A percentile compares a stretch with the other conserved stretches of the same genome.
Conservation (phyloP, 768 basidiomycete species). For the Hortiboletus flavorubellus region DNA sequence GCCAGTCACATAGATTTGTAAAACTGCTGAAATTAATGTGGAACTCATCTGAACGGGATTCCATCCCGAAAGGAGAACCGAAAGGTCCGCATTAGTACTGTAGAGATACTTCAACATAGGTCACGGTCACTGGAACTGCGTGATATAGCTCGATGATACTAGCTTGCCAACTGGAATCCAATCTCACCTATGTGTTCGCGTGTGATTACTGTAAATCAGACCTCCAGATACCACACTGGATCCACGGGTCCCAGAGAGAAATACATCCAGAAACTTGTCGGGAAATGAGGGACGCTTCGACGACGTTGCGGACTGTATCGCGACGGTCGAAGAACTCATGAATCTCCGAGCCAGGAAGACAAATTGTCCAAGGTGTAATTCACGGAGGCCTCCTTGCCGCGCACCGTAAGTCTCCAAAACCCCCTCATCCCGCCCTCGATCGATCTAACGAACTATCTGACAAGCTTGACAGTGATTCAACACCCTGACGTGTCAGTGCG, state of each 20-base stretch:
- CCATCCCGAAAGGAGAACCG: no score
- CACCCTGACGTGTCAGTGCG: slow-evolving; percentile 57
- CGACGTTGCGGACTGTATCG: slow-evolving; percentile 65
- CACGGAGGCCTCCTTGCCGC: slow-evolving; percentile 67
- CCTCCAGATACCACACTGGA: slow-evolving; percentile 53
- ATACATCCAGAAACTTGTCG: slow-evolving; percentile 52
- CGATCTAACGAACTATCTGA: background rate
- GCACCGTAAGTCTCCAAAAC: slow-evolving; percentile 43
- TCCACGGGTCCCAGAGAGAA: slow-evolving; percentile 63
- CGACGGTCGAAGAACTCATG: slow-evolving; percentile 49
- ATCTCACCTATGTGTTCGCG: background rate
- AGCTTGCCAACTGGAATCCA: no score
- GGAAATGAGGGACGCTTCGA: slow-evolving; percentile 59
- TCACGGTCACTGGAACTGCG: no score
- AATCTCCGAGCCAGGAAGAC: slow-evolving; percentile 46
- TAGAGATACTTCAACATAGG: no score
- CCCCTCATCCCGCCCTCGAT: background rate
- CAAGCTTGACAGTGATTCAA: slow-evolving; percentile 47
- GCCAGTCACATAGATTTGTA: no score
- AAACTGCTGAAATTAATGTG: no score
- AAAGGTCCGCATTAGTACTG: no score
- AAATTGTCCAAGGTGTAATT: slow-evolving; percentile 60
- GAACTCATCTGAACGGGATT: no score
- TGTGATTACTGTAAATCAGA: background rate
- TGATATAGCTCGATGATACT: no score